Conservation (phyloP, 768 basidiomycete species). For the Pleurotus pulmonarius region DNA sequence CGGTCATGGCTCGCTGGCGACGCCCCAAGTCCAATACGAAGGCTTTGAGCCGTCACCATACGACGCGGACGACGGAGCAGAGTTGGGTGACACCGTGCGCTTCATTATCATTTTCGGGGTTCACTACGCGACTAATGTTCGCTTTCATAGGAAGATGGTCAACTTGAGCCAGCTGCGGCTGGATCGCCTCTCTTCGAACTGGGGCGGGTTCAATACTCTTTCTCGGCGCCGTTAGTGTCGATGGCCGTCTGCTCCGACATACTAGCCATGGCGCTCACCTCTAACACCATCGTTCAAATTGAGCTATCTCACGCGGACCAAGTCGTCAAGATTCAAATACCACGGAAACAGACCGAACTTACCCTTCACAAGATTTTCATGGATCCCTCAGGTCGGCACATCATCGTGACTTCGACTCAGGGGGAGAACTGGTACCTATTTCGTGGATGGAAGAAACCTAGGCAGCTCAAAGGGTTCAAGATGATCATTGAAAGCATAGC, state of each 20-base stretch:
- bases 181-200: constrained; percentile 73
- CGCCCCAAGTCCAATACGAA: constrained; percentile 73
- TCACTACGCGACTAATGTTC: neutral
- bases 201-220: constrained; percentile 84
- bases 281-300: constrained; percentile 80
- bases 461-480: constrained; percentile 74
- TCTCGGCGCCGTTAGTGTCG: constrained; percentile 79
- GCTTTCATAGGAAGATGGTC: constrained; percentile 21
- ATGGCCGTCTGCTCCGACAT: constrained; percentile 85
- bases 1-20: constrained; percentile 27
- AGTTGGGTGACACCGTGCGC: constrained; percentile 27
- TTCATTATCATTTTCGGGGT: neutral
- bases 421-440: constrained; percentile 95
- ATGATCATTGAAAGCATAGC: constrained; percentile 88
- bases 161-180: constrained; percentile 26
- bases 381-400: constrained; percentile 91
- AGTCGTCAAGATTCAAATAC: constrained; percentile 75
- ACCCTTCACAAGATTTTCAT: constrained; percentile 80
- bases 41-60: constrained; percentile 80
- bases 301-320: constrained; percentile 87
- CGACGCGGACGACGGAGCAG: constrained; percentile 45
- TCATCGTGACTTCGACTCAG: constrained; percentile 78
- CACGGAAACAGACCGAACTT: constrained; percentile 72
- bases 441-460: constrained; percentile 76
- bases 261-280: constrained; percentile 77